Evolutionary conservation across 257 asterid genomes (phyloP).

Genomic region (Striga asiatica): DNA sequence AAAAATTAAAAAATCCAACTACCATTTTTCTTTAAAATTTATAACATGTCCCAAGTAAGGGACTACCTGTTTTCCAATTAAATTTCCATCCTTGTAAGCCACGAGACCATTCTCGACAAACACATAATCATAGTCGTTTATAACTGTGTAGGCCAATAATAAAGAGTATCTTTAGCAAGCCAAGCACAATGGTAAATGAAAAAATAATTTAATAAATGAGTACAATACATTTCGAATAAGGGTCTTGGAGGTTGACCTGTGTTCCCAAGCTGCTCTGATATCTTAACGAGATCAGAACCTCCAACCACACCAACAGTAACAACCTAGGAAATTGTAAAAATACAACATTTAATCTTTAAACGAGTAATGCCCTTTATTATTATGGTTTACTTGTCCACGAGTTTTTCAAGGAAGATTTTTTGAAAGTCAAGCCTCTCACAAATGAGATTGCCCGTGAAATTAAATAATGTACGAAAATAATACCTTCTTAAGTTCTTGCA

Average conservation of each 20-base stretch:
- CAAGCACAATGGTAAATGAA: not conserved
- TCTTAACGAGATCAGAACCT: constrained; percentile 94
- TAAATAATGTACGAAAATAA: constrained; percentile 2
- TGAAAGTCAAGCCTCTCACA: no score
- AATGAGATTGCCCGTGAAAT: not conserved
- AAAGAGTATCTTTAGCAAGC: constrained; percentile 8
- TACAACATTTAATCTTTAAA: not conserved
- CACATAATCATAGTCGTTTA: constrained; percentile 62
- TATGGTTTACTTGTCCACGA: not conserved
- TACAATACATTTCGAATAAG: constrained; percentile 4
- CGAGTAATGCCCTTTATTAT: not conserved
- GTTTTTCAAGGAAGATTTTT: not conserved
- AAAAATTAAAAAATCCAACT: not conserved
- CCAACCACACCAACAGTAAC: constrained; percentile 91
- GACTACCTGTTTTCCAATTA: constrained; percentile 73
- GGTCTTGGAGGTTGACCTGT: constrained; percentile 37
- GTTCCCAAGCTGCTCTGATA: constrained; percentile 88
- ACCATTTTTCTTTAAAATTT: not conserved
- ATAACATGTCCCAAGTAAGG: not conserved
- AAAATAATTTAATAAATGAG: not conserved
- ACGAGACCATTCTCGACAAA: constrained; percentile 96
- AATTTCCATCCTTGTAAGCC: constrained; percentile 65
- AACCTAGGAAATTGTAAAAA: constrained; percentile 34
- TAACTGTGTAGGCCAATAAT: constrained; percentile 39
- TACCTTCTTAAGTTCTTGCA: constrained; percentile 77